Conservation (phyloP, 768 basidiomycete species). For the Leccinum sublutescens region DNA sequence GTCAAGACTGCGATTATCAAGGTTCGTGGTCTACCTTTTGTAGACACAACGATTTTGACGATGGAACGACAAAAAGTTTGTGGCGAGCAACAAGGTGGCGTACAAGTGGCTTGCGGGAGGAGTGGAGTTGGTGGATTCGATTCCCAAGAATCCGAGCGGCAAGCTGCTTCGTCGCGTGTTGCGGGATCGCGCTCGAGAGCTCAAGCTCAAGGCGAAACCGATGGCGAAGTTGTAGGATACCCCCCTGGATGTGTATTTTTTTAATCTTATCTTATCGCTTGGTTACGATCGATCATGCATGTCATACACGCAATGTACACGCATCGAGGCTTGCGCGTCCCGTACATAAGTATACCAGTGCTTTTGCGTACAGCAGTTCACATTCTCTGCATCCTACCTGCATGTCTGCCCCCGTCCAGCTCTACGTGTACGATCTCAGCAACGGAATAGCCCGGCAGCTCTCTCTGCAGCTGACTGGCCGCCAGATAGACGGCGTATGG, state of each 20-base stretch:
- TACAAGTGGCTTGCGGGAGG: slow-evolving; percentile 64
- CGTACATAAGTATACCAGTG: neutral
- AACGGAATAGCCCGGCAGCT: slow-evolving; percentile 80
- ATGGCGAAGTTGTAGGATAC: slow-evolving; percentile 25
- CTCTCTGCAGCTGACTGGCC: slow-evolving; percentile 78
- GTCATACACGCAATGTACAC: neutral
- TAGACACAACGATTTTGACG: neutral
- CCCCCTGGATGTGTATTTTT: neutral
- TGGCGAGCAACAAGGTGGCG: slow-evolving; percentile 50
- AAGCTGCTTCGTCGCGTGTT: slow-evolving; percentile 52
- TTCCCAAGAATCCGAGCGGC: slow-evolving; percentile 66
- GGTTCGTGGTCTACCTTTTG: slow-evolving; percentile 32
- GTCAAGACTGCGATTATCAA: slow-evolving; percentile 49
- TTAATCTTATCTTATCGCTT: slow-evolving; percentile 24
- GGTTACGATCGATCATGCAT: neutral
- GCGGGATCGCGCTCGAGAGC: slow-evolving; percentile 47
- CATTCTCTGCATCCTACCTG: neutral
- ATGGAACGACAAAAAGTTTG: slow-evolving; percentile 37
- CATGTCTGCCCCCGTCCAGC: slow-evolving; percentile 51
- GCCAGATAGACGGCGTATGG: slow-evolving; percentile 95
- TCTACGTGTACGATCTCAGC: slow-evolving; percentile 92
- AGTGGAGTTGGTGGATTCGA: slow-evolving; percentile 51
- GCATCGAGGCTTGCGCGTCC: slow-evolving; percentile 18
- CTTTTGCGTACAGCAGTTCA: slow-evolving; percentile 3
- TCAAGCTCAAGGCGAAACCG: slow-evolving; percentile 16